Percentiles rank a stretch among this genome's conserved stretches.
Conservation (phyloP, 75 land plant species). For the Isoetes taiwanensis region DNA sequence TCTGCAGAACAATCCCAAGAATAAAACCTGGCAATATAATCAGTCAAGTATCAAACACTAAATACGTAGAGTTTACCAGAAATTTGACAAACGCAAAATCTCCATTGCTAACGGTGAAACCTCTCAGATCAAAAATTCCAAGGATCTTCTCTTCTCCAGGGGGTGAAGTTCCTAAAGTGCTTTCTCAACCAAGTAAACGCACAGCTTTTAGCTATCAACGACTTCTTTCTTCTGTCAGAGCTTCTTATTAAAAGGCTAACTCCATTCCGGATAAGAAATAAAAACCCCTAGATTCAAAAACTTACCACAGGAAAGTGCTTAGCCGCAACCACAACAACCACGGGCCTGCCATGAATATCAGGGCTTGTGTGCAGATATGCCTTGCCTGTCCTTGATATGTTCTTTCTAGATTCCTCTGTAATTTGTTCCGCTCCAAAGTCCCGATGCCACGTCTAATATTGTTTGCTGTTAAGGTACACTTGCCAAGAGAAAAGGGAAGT, state of each 20-base stretch:
- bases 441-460: constrained; percentile 87
- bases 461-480: too few relatives aligned
- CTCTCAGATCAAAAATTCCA: constrained; percentile 81
- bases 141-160: constrained; percentile 66
- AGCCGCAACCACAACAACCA: constrained; percentile 82
- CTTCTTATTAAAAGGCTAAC: too few relatives aligned
- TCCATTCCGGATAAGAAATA: too few relatives aligned
- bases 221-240: constrained; percentile 53
- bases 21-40: not conserved
- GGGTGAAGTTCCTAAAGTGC: constrained; percentile 64
- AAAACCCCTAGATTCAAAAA: too few relatives aligned
- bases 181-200: constrained; percentile 76
- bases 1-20: constrained; percentile 45
- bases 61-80: constrained; percentile 40
- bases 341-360: constrained; percentile 73
- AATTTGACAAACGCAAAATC: constrained; percentile 68
- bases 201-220: constrained; percentile 59
- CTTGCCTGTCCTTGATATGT: constrained; percentile 60
- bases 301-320: constrained; percentile 80
- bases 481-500: too few relatives aligned
- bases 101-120: constrained; percentile 57
- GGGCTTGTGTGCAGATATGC: constrained; percentile 69
- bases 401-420: constrained; percentile 43
- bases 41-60: not conserved
- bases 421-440: constrained; percentile 79